Percentiles rank a stretch among this genome's conserved stretches.
Conservation (phyloP, 2,329 filamentous ascomycete species). For the Pseudogymnoascus sp. region DNA sequence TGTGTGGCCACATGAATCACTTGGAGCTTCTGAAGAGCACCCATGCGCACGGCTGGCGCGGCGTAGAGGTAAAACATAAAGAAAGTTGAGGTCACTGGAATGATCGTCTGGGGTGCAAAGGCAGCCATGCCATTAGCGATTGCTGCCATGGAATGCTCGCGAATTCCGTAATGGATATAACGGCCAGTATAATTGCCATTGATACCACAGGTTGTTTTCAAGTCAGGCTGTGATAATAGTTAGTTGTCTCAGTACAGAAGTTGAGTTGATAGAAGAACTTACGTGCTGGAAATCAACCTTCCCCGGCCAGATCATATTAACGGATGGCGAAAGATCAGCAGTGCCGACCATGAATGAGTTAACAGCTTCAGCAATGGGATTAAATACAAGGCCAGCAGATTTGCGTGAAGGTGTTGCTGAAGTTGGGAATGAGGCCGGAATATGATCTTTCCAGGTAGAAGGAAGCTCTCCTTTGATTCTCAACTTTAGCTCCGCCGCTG, state of each 20-base stretch:
- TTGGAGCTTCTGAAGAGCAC: conserved; percentile 46
- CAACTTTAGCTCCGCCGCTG: conserved; percentile 40
- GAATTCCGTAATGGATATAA: conserved; percentile 53
- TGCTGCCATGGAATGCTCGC: conserved; percentile 54
- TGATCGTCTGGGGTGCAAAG: conserved; percentile 44
- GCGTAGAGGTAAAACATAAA: conserved; percentile 58
- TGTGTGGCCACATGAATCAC: conserved; percentile 55
- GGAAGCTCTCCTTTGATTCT: conserved; percentile 41
- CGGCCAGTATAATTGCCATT: conserved; percentile 48
- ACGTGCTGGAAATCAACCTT: conserved; percentile 43
- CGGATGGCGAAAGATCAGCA: conserved; percentile 44
- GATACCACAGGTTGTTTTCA: conserved; percentile 39
- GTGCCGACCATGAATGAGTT: conserved; percentile 46
- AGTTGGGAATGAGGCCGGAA: conserved; percentile 39
- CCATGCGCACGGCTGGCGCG: conserved; percentile 53
- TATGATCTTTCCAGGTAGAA: conserved; percentile 40
- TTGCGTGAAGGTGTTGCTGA: conserved; percentile 42
- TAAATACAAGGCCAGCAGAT: conserved; percentile 41
- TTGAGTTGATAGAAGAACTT: conserved; percentile 20
- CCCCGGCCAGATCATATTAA: conserved; percentile 48
- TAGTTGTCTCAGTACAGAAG: background rate
- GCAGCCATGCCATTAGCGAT: conserved; percentile 53
- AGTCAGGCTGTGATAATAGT: conserved; percentile 26
- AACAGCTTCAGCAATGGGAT: conserved; percentile 42
- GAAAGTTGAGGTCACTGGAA: conserved; percentile 52